Evolutionary conservation across 1,284 basidiomycete species (phyloP), one percentile per base, ranked within the genome.

Genomic region (Cutaneotrichosporon cutaneum): DNA sequence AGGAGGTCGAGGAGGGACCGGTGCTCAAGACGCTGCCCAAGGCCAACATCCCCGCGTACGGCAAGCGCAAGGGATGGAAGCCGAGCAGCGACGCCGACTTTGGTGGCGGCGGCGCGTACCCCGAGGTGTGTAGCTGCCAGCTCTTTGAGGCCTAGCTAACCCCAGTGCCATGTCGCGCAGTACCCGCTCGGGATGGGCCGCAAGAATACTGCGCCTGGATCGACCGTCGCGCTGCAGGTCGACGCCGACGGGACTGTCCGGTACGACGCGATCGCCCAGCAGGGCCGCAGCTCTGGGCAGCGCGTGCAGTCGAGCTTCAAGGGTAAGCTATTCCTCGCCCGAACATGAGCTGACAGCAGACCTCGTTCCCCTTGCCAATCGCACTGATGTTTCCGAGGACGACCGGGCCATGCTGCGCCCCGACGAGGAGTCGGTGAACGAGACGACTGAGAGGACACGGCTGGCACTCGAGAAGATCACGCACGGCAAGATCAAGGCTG

Each of bases 251-350:
- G 96, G 35, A 94, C 93, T 67, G 92, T 98, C 58, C 88, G 92
- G 66, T 99, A 98, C 78, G 95, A 96, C 79, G 93, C 92, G 60
- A 97, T 99, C 69, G 95, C 94, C 6, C 89, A 90, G 63, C 94
- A 99, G 80, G 94, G 94, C 35, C 90, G 96, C 70, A 87, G 91
- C 14, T 83, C 86, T 3, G 93, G 90, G 61, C 90, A 92, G 75
- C 81, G 86, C 51, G 85, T 99, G 1, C 95, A 99, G 76, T 94
- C 93, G 0, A 92, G 94, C 71, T 96, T 94, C 83, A 97, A 97
- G 76, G 79, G 79, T 79, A 63, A 70, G 78, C 65, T 48, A n/a
- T 14, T 1, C 26, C 11, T 33, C 4, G 9, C 4, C 13, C 33
- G 30, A 24, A 24, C 9, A 0, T 1, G 13, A 54, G 56, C 64